Conservation (phyloP, 495 filamentous ascomycete genomes). For the Daldinia caldariorum region DNA sequence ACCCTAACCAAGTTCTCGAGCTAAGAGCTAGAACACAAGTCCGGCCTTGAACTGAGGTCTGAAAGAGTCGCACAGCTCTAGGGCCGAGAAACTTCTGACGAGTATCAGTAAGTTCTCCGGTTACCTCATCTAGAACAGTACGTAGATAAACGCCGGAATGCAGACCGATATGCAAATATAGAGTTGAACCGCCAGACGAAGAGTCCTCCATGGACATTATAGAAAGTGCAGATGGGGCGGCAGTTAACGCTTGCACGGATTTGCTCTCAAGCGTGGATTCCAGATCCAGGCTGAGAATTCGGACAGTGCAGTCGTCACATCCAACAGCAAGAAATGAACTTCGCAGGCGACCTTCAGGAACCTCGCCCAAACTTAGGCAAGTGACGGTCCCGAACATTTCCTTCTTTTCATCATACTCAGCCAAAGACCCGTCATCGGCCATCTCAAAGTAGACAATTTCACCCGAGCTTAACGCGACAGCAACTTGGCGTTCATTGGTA, state of each 20-base stretch:
- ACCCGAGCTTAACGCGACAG: slow-evolving; percentile 90
- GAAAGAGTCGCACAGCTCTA: slow-evolving; percentile 85
- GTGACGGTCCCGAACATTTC: slow-evolving; percentile 97
- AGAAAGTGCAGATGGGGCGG: slow-evolving; percentile 85
- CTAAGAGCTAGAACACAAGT: slow-evolving; percentile 90
- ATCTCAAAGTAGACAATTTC: slow-evolving; percentile 99
- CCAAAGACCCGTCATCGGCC: slow-evolving; percentile 87
- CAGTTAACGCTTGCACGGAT: slow-evolving; percentile 90
- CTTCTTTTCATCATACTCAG: slow-evolving; percentile 94
- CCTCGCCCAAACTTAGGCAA: slow-evolving; percentile 89
- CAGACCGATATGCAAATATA: slow-evolving; percentile 94
- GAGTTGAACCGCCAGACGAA: slow-evolving; percentile 72
- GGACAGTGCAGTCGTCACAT: slow-evolving; percentile 94
- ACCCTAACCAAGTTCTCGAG: slow-evolving; percentile 92
- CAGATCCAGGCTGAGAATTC: slow-evolving; percentile 88
- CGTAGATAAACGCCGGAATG: slow-evolving; percentile 95
- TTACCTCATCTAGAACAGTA: slow-evolving; percentile 92
- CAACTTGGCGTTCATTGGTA: slow-evolving; percentile 92
- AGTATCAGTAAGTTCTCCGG: slow-evolving; percentile 92
- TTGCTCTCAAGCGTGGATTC: slow-evolving; percentile 91
- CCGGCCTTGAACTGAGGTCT: slow-evolving; percentile 83
- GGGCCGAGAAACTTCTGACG: slow-evolving; percentile 93
- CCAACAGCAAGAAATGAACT: slow-evolving; percentile 94
- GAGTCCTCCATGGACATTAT: slow-evolving; percentile 97
- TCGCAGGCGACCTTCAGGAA: slow-evolving; percentile 85